Evolutionary conservation across 495 filamentous ascomycete species (phyloP).

Genomic region (Amphirosellinia nigrospora): DNA sequence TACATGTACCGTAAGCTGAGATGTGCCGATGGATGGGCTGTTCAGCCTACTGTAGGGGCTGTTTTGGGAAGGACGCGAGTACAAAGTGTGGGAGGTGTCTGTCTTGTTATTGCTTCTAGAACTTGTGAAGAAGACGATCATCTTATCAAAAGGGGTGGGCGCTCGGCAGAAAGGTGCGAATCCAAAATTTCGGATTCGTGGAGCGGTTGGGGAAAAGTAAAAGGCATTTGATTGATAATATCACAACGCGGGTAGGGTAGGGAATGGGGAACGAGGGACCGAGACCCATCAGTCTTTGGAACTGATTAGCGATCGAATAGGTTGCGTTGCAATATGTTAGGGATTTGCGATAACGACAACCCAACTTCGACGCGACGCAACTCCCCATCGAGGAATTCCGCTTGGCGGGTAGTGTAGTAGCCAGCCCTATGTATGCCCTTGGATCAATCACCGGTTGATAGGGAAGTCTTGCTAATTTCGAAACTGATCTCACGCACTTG

Average conservation of each 20-base stretch:
- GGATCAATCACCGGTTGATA: conserved; percentile 7
- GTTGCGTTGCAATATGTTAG: conserved; percentile 13
- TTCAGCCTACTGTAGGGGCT: neutral
- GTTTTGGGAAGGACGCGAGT: neutral
- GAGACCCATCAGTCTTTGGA: neutral
- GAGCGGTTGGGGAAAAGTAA: neutral
- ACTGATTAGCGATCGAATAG: conserved; percentile 6
- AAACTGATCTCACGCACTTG: conserved; percentile 13
- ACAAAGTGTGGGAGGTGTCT: neutral
- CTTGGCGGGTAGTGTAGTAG: conserved; percentile 1
- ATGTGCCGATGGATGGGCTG: neutral
- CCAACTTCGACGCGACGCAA: conserved; percentile 4
- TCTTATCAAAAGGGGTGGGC: conserved; percentile 1
- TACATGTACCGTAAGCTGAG: conserved; percentile 17
- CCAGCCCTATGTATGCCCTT: conserved; percentile 16
- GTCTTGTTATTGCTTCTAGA: conserved; percentile 14
- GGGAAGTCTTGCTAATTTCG: conserved; percentile 9
- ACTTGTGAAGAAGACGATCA: neutral
- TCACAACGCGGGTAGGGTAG: conserved; percentile 10
- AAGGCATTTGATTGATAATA: conserved; percentile 10
- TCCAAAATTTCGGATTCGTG: neutral
- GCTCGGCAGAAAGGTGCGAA: neutral
- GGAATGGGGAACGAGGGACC: conserved; percentile 1
- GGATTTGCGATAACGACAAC: conserved; percentile 12
- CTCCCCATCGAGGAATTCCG: neutral